Base-by-base conservation (phyloP, 73 alveolate genomes). In the Blepharisma japonicum region DNA sequence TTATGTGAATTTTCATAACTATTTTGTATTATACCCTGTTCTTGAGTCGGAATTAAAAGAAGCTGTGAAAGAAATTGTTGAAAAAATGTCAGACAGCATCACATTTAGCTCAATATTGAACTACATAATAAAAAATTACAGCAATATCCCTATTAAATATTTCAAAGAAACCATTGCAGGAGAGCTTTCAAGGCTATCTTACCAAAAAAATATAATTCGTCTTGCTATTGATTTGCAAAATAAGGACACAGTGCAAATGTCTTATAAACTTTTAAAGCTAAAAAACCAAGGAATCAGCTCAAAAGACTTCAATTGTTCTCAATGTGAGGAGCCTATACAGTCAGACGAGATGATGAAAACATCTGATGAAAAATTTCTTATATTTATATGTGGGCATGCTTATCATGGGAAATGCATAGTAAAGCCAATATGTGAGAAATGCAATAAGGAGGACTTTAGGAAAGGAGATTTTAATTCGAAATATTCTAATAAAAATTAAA, bases 361-460 rank as follows among this genome's bases (percentile, higher is more conserved):
- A 9, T 2, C 2, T 8, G 56, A 21, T 18, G 66, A 70, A 47
- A 70, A 61, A 25, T 61, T 70, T 45, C 38, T 70, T 11, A 18
- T 70, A 5, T 70, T 70, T 70, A 45, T 47, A 18, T 70, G 80
- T 70, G 80, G 80, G 61, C 80, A 70, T 70, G 56, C 42, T 39
- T 70, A 38, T 70, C 80, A 70, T 25, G 23, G 32, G 21, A 25
- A 45, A n/a, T 70, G 80, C 61, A 9, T 70, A 0, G 27, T 14
- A 45, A 47, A 45, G 23, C 14, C n/a, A 61, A 39, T 61, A 20
- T 61, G 74, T 25, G 74, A 61, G 46, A 39, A 14, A 14, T 61
- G 74, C 5, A 2, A 14, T 8, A 61, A 5, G 4, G 46, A 61
- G 0, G 74, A 61, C 47, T 25, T 18, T 8, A 61, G 47, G 74